Evolutionary conservation across 176 grass and related monocot genomes (phyloP).

Genomic region (Hsuehochloa calcarea): DNA sequence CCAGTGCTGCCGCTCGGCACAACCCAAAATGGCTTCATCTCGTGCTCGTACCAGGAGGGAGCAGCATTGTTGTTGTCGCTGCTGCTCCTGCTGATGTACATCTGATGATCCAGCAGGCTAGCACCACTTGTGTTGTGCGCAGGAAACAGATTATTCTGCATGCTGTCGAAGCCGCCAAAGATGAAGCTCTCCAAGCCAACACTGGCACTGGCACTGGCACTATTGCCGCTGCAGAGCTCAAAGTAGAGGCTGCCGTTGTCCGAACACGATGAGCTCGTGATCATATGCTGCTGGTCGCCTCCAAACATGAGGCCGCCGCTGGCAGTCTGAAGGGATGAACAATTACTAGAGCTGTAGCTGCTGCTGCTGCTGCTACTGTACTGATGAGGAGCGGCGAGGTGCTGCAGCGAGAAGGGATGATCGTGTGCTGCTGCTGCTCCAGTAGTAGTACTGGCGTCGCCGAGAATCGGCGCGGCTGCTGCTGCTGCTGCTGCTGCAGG

Average conservation of each 20-base stretch:
- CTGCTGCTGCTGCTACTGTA: not conserved
- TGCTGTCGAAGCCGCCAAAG: conserved; percentile 29
- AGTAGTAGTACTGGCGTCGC: not conserved
- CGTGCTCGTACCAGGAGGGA: not conserved
- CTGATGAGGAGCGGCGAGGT: conserved; percentile 19
- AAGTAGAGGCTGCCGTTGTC: conserved; percentile 27
- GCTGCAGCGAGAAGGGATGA: conserved; percentile 20
- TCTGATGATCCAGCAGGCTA: conserved; percentile 3
- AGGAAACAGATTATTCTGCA: conserved; percentile 29
- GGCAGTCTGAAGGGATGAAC: not conserved
- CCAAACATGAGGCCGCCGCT: conserved; percentile 37
- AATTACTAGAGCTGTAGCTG: conserved; percentile 8
- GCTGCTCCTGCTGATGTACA: not conserved
- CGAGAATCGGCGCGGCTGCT: not conserved
- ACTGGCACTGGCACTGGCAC: not conserved
- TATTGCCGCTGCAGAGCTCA: conserved; percentile 8
- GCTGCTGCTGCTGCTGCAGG: not conserved
- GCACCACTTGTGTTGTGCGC: not conserved
- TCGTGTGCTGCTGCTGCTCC: not conserved
- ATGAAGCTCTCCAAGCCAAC: conserved; percentile 34
- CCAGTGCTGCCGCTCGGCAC: not conserved
- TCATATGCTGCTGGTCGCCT: conserved; percentile 10
- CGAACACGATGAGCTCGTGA: conserved; percentile 31
- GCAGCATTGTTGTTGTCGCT: not conserved
- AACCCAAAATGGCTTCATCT: conserved; percentile 32